Base-by-base conservation (phyloP, 2,329 filamentous ascomycete species). In the Endoconidiophora laricicola region DNA sequence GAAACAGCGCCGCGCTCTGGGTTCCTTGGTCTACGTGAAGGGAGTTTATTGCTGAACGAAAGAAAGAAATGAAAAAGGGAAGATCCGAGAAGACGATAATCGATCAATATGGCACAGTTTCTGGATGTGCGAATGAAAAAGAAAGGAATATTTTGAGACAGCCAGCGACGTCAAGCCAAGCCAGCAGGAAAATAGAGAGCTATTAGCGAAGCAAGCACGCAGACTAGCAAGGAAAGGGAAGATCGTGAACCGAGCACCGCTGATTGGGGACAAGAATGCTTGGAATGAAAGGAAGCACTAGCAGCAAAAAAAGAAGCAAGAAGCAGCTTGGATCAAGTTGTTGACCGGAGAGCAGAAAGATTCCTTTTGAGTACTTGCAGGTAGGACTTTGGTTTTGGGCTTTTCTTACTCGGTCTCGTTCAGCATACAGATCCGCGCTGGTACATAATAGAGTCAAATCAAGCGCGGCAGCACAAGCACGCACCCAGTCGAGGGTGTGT, bases 231-330 rank as follows among this genome's bases (percentile, higher is more conserved):
- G 42, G 36, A 43, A 23, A 37, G 22, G 44, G 26, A 33, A 33
- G 26, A 33, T 33, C 26, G 26, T 33, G 26, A 29, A 29, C 26
- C 26, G 26, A 33, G 26, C 26, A 33, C 26, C 26, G 26, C 26
- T 18, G 26, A 33, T 33, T 33, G 26, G 26, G 6, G 26, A 33
- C 26, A 29, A 33, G 26, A 33, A 33, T 37, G 12, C 41, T 20
- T 46, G 36, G 44, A 39, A 48, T 50, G 48, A 33, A 43, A 48
- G 33, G 52, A 51, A 42, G 12, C 22, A 46, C 46, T 49, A 55
- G 42, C 26, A 45, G 38, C 37, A 52, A 49, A 50, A 18, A 43
- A 46, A 40, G 42, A 43, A 46, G 44, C 24, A 38, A 40, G 18
- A 36, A 47, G 29, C 45, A 47, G 37, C 45, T 47, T 36, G 5